Percentiles rank a stretch among this genome's conserved stretches.
phyloP scores from a whole-genome alignment of 768 basidiomycete species.

The Suillus hirtellus region DNA sequence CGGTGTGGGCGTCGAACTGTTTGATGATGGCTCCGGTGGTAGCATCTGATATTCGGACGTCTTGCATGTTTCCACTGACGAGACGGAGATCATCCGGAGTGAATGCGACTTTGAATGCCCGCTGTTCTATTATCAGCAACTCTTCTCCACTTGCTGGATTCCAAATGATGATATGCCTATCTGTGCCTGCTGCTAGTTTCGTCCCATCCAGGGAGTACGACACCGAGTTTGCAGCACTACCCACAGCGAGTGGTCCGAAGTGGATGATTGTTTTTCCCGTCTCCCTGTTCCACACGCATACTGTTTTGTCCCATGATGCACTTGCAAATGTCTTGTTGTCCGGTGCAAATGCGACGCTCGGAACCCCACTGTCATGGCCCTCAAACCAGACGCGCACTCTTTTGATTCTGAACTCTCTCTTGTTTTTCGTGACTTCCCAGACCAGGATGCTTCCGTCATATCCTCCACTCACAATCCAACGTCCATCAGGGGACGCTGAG shows the following conservation, averaged over 20 bases:
- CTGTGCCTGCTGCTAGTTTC: not conserved
- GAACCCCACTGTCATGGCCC: accelerated
- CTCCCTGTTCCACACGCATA: not conserved
- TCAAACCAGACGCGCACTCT: not conserved
- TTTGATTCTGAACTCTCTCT: not conserved
- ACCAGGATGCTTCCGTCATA: not conserved
- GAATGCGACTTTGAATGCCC: not conserved
- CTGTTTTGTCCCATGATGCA: not conserved
- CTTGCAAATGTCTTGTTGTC: conserved; percentile 6
- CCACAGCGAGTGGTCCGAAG: not conserved
- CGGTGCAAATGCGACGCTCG: not conserved
- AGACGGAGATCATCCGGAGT: not conserved
- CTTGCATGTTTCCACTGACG: not conserved
- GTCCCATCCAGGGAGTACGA: not conserved
- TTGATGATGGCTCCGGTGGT: not conserved
- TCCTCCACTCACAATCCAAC: not conserved
- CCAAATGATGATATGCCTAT: not conserved
- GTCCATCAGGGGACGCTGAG: not conserved
- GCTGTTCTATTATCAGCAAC: not conserved
- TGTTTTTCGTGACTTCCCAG: not conserved
- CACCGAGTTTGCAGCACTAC: not conserved
- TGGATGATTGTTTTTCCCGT: not conserved
- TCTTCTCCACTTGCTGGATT: not conserved
- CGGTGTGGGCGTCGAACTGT: not conserved
- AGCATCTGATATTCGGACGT: not conserved